Percentiles rank a stretch among this genome's conserved stretches.
Conservation (phyloP, 116 monocot genomes). For the Posidonia oceanica region DNA sequence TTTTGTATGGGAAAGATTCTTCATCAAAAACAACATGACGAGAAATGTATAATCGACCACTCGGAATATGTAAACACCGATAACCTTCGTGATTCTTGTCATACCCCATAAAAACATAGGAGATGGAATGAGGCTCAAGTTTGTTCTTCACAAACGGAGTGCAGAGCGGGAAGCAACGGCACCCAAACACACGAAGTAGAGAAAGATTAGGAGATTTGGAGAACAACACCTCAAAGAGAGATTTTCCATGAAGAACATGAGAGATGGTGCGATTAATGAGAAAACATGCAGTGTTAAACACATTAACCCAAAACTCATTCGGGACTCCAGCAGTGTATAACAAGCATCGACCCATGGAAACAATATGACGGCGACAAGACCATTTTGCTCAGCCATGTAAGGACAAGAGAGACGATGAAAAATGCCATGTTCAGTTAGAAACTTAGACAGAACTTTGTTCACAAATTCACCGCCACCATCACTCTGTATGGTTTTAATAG, state of each 20-base stretch:
- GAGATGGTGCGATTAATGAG: too few species aligned
- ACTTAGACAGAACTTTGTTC: background rate
- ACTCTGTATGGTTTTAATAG: background rate
- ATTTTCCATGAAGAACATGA: background rate
- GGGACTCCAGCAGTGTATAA: background rate
- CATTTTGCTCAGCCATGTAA: background rate
- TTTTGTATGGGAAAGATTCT: too few species aligned
- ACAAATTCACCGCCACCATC: too few species aligned
- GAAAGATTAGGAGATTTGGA: too few species aligned
- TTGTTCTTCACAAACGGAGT: background rate
- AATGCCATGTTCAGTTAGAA: background rate
- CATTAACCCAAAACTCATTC: background rate
- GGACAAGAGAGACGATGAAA: too few species aligned
- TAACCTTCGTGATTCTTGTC: too few species aligned
- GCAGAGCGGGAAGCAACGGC: background rate
- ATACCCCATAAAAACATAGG: background rate
- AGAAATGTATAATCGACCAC: too few species aligned
- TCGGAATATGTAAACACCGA: background rate
- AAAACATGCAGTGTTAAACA: too few species aligned
- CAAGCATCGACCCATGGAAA: too few species aligned
- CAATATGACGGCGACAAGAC: background rate
- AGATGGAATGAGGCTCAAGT: background rate
- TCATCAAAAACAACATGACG: too few species aligned
- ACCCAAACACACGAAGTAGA: background rate
- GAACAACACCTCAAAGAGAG: too few species aligned